Conservation (phyloP, 306 rosid species). For the Prunus salicina region DNA sequence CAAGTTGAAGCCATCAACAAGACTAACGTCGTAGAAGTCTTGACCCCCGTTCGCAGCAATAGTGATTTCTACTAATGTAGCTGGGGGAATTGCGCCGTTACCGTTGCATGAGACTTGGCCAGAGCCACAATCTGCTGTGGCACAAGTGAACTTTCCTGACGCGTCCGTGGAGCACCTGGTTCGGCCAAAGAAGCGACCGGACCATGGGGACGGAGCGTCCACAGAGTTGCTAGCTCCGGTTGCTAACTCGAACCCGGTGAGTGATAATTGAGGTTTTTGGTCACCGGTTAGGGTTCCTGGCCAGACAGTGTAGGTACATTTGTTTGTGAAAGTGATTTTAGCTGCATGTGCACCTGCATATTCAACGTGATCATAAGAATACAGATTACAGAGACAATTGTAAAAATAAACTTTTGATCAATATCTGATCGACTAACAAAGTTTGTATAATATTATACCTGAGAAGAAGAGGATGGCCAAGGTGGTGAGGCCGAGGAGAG, state of each 20-base stretch:
- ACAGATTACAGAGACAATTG: too few relatives aligned
- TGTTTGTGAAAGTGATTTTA: conserved; percentile 18
- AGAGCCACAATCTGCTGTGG: conserved; percentile 63
- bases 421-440: background rate
- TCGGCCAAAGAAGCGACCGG: conserved; percentile 66
- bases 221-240: background rate
- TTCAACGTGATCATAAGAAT: background rate
- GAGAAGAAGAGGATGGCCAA: conserved; percentile 3
- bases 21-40: conserved; percentile 70
- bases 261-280: background rate
- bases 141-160: conserved; percentile 50
- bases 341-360: background rate
- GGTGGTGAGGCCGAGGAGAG: conserved; percentile 1
- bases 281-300: conserved; percentile 20
- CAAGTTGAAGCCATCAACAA: conserved; percentile 71
- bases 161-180: conserved; percentile 49
- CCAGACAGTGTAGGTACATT: conserved; percentile 20
- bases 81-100: conserved; percentile 39
- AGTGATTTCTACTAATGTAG: conserved; percentile 58
- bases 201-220: conserved; percentile 46
- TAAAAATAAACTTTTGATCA: too few relatives aligned
- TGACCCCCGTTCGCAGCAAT: conserved; percentile 44
- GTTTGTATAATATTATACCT: background rate
- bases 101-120: conserved; percentile 51
- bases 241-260: conserved; percentile 21